These are phyloP conservation scores for Kwoniella europaea DNA, from an alignment of 768 basidiomycete species.

Conservation along the genomic window DNA sequence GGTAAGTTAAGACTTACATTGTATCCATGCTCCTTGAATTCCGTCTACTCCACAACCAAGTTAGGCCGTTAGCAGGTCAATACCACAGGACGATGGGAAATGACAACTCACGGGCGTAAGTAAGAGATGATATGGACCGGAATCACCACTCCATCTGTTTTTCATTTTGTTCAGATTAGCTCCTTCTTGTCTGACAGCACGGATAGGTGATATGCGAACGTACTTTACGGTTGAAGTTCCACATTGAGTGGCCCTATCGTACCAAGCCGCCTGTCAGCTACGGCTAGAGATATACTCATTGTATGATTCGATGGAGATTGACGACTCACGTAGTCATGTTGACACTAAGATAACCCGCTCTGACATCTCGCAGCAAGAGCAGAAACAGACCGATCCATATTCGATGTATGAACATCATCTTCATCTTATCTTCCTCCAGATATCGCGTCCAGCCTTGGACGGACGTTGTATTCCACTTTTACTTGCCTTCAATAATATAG, in stretches of 20 bases:
- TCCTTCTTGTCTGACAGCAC: not conserved
- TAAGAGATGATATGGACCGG: constrained; percentile 51
- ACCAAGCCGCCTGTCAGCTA: too few species aligned
- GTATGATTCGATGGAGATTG: too few species aligned
- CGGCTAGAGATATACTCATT: too few species aligned
- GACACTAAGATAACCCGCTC: constrained; percentile 32
- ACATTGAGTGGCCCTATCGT: constrained; percentile 32
- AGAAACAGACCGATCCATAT: constrained; percentile 1
- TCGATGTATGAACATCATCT: not conserved
- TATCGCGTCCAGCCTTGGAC: not conserved
- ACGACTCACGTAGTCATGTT: constrained; percentile 37
- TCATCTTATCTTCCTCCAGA: not conserved
- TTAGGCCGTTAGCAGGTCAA: not conserved
- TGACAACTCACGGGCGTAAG: constrained; percentile 46
- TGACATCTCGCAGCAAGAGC: not conserved
- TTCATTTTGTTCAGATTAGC: not conserved
- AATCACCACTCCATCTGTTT: constrained; percentile 47
- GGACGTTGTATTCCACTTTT: not conserved
- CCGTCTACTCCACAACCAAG: constrained; percentile 28
- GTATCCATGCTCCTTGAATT: constrained; percentile 45
- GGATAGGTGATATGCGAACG: not conserved
- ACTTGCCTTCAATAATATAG: too few species aligned
- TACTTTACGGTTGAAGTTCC: constrained; percentile 33
- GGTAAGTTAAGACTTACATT: constrained; percentile 32
- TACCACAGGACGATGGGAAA: not conserved